These are phyloP conservation scores for Metroxylon sagu DNA, from an alignment of 176 grass and related monocot genomes.

Conservation along the genomic window DNA sequence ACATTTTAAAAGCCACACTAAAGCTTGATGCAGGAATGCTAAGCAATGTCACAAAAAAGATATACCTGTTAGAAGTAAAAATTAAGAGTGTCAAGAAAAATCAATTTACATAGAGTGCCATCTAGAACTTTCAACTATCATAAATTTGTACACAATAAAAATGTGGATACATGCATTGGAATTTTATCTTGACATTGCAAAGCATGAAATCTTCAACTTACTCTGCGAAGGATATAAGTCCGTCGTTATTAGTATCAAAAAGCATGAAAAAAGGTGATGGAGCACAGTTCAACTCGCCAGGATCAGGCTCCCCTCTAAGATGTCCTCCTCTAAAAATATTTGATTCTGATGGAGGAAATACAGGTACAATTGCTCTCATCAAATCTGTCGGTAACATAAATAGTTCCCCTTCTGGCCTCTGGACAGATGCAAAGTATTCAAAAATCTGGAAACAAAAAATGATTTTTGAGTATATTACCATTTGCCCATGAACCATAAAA, in stretches of 20 bases:
- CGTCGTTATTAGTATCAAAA: slow-evolving; percentile 86
- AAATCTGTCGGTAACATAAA: slow-evolving; percentile 80
- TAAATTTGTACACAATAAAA: too few relatives aligned
- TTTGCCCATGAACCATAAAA: too few relatives aligned
- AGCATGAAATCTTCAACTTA: slow-evolving; percentile 35
- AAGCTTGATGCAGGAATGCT: slow-evolving; percentile 86
- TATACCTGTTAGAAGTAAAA: slow-evolving; percentile 53
- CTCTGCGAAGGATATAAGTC: slow-evolving; percentile 94
- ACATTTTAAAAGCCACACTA: slow-evolving; percentile 89
- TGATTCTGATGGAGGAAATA: slow-evolving; percentile 94
- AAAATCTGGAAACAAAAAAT: slow-evolving; percentile 47
- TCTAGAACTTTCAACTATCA: too few relatives aligned
- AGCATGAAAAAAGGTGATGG: slow-evolving; percentile 74
- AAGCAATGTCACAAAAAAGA: slow-evolving; percentile 89
- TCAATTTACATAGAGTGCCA: neutral
- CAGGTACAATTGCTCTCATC: slow-evolving; percentile 77
- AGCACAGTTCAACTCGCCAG: slow-evolving; percentile 63
- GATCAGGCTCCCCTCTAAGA: slow-evolving; percentile 62
- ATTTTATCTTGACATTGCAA: too few relatives aligned
- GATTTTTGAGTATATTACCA: too few relatives aligned
- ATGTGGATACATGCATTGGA: too few relatives aligned
- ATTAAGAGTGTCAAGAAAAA: slow-evolving; percentile 14
- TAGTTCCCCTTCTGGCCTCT: slow-evolving; percentile 48
- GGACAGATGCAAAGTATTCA: slow-evolving; percentile 77
- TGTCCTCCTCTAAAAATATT: slow-evolving; percentile 52